Percentiles rank a stretch among this genome's conserved stretches.
Conservation (phyloP, 2,329 filamentous ascomycete genomes). For the Xylaria sp. region DNA sequence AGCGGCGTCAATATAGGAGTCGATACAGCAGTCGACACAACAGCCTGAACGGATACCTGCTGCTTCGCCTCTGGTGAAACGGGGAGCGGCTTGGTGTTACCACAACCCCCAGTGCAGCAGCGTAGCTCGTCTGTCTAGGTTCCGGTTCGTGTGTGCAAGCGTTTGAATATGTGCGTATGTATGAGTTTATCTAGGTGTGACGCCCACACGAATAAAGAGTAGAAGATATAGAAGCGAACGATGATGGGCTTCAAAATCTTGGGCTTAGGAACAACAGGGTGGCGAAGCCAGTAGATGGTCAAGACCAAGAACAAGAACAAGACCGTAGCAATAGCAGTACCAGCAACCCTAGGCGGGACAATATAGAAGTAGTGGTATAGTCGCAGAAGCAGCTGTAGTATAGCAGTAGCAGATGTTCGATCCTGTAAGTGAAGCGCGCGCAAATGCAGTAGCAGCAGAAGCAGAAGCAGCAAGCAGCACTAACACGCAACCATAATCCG, state of each 20-base stretch:
- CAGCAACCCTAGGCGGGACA: neutral
- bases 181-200: constrained; percentile 29
- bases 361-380: neutral
- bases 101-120: constrained; percentile 21
- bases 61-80: constrained; percentile 34
- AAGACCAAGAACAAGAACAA: too few species aligned
- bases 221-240: constrained; percentile 12
- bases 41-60: constrained; percentile 33
- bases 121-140: constrained; percentile 22
- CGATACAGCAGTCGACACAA: constrained; percentile 24
- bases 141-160: constrained; percentile 12
- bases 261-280: constrained; percentile 9
- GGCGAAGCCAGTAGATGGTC: neutral
- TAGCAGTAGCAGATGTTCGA: constrained; percentile 25
- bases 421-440: constrained; percentile 40
- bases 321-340: neutral
- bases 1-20: constrained; percentile 30
- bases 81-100: constrained; percentile 25
- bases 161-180: constrained; percentile 28
- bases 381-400: neutral
- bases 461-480: constrained; percentile 42
- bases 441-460: constrained; percentile 47
- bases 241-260: constrained; percentile 30
- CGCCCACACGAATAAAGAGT: constrained; percentile 13
- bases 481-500: constrained; percentile 57